Evolutionary conservation across 1,284 basidiomycete genomes (phyloP).

Genomic region (Malassezia slooffiae): DNA sequence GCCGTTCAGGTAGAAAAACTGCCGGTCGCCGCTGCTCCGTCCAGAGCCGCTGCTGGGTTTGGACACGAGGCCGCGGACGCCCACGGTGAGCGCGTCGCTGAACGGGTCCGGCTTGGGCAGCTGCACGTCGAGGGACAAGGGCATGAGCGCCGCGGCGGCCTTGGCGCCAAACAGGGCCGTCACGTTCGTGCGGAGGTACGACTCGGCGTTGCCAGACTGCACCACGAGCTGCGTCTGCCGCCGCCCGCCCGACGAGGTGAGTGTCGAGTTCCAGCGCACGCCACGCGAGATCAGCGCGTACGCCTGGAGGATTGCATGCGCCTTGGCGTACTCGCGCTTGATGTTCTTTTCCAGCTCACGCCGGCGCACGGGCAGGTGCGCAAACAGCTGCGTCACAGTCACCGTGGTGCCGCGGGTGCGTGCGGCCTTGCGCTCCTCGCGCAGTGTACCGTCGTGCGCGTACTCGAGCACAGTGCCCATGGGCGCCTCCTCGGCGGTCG

Average conservation of each 20-base stretch:
- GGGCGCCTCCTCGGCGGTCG: constrained; percentile 32
- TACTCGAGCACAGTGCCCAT: constrained; percentile 39
- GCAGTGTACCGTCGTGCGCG: constrained; percentile 22
- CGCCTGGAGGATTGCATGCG: constrained; percentile 66
- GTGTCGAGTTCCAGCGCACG: constrained; percentile 60
- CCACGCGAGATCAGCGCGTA: constrained; percentile 68
- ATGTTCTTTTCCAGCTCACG: constrained; percentile 82
- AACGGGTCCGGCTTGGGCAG: not conserved
- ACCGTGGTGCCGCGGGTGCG: constrained; percentile 82
- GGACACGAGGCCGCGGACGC: constrained; percentile 65
- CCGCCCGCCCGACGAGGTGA: not conserved
- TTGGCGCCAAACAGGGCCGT: constrained; percentile 76
- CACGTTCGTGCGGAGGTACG: constrained; percentile 56
- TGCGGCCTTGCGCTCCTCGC: constrained; percentile 51
- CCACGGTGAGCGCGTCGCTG: constrained; percentile 44
- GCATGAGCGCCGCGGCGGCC: constrained; percentile 62
- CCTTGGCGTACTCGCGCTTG: constrained; percentile 82
- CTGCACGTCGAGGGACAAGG: constrained; percentile 54
- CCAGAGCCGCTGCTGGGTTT: constrained; percentile 64
- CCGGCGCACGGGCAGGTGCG: constrained; percentile 72
- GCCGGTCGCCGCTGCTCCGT: constrained; percentile 58
- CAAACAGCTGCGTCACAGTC: constrained; percentile 63
- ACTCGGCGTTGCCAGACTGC: constrained; percentile 47
- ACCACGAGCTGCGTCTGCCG: constrained; percentile 51
- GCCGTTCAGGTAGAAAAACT: constrained; percentile 89